Base-by-base conservation (phyloP, 306 rosid species). In the Vicia faba region DNA sequence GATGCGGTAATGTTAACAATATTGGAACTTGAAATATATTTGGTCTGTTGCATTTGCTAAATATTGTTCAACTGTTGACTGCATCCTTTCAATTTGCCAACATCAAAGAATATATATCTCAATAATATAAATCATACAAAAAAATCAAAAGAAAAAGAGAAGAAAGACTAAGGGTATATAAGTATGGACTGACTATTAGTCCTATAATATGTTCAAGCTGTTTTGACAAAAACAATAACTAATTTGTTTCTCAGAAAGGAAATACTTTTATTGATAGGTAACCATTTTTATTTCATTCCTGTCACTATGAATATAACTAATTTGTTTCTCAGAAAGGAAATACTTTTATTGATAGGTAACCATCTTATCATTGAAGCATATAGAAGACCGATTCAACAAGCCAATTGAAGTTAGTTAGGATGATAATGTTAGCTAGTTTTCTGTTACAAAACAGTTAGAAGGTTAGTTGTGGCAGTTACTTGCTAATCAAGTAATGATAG, bases 91-190 rank as follows among this genome's bases (percentile, higher is more conserved):
- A 28, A 28, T 28, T 28, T 5, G 33, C 3, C 33, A 28, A 28
- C 33, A 28, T 28, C 33, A 28, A 28, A 28, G 6, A 36, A 44
- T 36, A 60, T 35, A 45, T 11, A 58, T 25, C 16, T 16, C 56
- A 57, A 50, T 4, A 48, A 46, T 64, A 70, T 45, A 56, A 55
- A 16, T 71, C 10, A 25, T 25, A 8, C 15, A 50, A 61, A 68
- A 53, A 57, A 57, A 5, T 3, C 15, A 36, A 56, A 20, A 49
- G 18, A 50, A 7, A 61, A 23, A 36, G 61, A 71, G 41, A 23
- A 5, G 14, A 64, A 38, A 64, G 44, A 62, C 10, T 40, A 13
- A 68, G 38, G 29, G 33, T 19, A 55, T 35, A 55, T 44, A 0
- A 44, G 18, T 9, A 49, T 5, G 14, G 40, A 40, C 50, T 36